Percentiles rank a stretch among this genome's conserved stretches.
Conservation (phyloP, 108 stramenopile species). For the Aurantiochytrium sp. region DNA sequence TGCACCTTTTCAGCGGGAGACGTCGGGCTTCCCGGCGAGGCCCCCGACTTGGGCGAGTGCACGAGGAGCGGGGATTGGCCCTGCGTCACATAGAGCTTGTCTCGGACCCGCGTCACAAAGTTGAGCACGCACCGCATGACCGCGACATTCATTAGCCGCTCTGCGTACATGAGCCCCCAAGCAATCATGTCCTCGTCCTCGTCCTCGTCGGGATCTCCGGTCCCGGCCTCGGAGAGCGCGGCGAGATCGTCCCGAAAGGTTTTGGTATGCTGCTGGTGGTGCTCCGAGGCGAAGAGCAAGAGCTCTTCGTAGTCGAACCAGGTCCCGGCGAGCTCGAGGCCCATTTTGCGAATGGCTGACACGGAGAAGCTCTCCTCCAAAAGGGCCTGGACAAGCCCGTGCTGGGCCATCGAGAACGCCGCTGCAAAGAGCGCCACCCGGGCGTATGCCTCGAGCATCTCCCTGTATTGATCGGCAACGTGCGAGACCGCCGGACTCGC, state of each 20-base stretch:
- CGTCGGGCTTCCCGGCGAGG: neutral
- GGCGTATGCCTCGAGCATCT: neutral
- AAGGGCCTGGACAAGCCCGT: neutral
- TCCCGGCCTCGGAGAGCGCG: neutral
- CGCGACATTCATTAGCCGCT: neutral
- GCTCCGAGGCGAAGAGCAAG: neutral
- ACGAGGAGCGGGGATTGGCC: neutral
- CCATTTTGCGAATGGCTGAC: neutral
- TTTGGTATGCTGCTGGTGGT: neutral
- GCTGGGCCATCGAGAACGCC: neutral
- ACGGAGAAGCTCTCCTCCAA: neutral
- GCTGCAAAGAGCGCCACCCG: constrained; percentile 12
- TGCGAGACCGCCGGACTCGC: neutral
- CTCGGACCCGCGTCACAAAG: neutral
- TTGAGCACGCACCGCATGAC: neutral
- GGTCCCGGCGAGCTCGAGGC: neutral
- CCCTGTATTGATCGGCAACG: neutral
- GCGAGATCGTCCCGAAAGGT: neutral
- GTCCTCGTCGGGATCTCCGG: neutral
- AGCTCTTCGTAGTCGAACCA: constrained; percentile 27
- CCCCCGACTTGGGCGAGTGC: neutral
- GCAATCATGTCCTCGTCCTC: neutral
- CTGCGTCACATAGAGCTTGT: neutral
- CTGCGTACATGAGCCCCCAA: neutral
- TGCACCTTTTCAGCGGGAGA: neutral